A percentile compares a stretch with the other conserved stretches of the same genome.
These are phyloP conservation scores for Leptoxyphium fumago DNA, from an alignment of 2,329 filamentous ascomycete genomes.

Conservation along the genomic window DNA sequence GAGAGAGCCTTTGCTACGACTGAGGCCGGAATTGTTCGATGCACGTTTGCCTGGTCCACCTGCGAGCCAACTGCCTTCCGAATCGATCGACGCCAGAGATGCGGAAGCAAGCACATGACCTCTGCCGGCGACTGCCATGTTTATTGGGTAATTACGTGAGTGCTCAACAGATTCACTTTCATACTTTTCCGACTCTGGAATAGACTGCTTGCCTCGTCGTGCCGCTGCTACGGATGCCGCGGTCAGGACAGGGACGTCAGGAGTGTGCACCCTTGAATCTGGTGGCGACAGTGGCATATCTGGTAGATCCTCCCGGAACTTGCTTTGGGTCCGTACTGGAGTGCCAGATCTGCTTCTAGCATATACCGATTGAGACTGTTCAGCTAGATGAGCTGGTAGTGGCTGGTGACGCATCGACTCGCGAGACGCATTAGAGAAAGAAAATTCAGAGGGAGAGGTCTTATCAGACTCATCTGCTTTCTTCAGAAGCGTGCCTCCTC, in stretches of 20 bases:
- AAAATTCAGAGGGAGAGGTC: constrained; percentile 48
- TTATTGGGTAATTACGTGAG: background rate
- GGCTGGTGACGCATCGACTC: constrained; percentile 60
- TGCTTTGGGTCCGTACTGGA: constrained; percentile 71
- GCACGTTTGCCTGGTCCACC: constrained; percentile 45
- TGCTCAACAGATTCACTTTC: background rate
- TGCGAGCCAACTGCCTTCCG: constrained; percentile 80
- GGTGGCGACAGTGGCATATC: constrained; percentile 77
- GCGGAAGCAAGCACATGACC: constrained; percentile 44
- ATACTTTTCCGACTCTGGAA: background rate
- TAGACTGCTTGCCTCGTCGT: constrained; percentile 12
- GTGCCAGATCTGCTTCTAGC: constrained; percentile 37
- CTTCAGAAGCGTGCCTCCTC: constrained; percentile 28
- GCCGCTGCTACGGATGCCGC: constrained; percentile 26
- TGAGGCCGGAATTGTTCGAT: constrained; percentile 30
- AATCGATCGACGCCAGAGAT: constrained; percentile 87
- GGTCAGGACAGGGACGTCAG: constrained; percentile 41
- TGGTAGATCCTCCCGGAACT: constrained; percentile 82
- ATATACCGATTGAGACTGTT: constrained; percentile 18
- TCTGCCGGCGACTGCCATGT: constrained; percentile 1
- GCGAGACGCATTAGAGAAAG: constrained; percentile 75
- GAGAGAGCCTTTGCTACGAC: constrained; percentile 33
- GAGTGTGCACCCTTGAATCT: constrained; percentile 65
- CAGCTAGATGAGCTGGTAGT: constrained; percentile 34
- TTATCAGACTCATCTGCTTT: constrained; percentile 33